Evolutionary conservation across 441 rosid genomes (phyloP), one percentile per base, ranked within the genome.

Genomic region (Adansonia rubrostipa): DNA sequence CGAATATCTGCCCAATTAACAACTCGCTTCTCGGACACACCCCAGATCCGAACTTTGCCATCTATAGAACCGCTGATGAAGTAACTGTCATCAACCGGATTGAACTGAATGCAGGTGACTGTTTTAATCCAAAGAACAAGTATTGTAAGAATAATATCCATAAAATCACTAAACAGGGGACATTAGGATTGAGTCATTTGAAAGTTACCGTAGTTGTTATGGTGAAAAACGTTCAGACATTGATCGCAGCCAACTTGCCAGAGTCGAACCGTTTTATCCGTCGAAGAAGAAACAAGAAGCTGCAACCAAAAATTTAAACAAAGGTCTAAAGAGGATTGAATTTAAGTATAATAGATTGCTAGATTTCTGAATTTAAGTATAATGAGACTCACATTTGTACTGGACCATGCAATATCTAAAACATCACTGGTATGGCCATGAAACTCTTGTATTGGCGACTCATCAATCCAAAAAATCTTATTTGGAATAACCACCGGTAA

Each of bases 31-130:
- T 90, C 90, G 3, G 80, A 80, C 1, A 91, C 81, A 14, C 95
- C 94, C 99, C 99, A 94, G 24, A 93, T 86, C 80, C 99, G 86
- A 75, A 89, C 97, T 84, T 92, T 93, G 44, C 98, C 98, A 82
- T 96, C 98, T 19, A 94, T 89, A 4, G 94, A 96, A 61, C 99
- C 98, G 57, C 97, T 96, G 81, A 92, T 73, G 87, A 96, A 96
- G 86, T 87, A 80, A 81, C 87, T 88, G 54, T 94, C 87, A 71
- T 92, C 81, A 50, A 77, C 71, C 28, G 99, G 98, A 85, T 91
- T 88, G 85, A 96, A 94, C 48, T 96, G 91, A 78, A 96, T 83
- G 73, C 97, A 96, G 8, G 99, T 92, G 79, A 96, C 99, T 96
- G 97, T 80, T 79, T 70, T 44, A 76, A 76, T 72, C 48, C 44